Conservation (phyloP, 768 basidiomycete species). For the Suillus ampliporus region DNA sequence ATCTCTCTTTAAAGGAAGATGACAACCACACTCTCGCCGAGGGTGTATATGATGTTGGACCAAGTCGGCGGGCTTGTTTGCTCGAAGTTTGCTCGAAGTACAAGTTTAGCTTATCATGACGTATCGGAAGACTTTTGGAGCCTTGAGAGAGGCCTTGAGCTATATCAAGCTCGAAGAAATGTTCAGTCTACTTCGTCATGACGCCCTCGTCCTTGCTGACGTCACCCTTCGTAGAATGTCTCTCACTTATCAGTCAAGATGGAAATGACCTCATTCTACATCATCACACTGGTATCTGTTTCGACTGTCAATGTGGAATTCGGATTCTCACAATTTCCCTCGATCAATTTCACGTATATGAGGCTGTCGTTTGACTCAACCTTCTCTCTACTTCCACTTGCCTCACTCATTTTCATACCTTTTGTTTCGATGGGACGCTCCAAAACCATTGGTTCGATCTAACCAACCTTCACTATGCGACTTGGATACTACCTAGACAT, state of each 20-base stretch:
- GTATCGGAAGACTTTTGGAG: no score
- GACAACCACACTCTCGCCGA: no score
- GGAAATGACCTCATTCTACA: not conserved
- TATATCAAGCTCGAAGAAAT: no score
- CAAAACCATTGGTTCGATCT: not conserved
- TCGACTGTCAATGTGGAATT: no score
- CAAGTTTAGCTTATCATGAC: no score
- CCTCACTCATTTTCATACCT: not conserved
- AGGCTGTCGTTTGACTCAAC: not conserved
- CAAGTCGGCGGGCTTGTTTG: no score
- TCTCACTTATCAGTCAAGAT: not conserved
- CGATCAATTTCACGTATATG: not conserved
- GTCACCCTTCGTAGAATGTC: not conserved
- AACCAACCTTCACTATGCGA: not conserved
- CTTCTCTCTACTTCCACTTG: not conserved
- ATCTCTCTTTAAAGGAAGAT: no score
- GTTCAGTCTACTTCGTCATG: no score
- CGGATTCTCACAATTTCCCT: not conserved
- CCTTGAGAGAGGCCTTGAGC: no score
- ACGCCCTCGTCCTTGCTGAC: not conserved
- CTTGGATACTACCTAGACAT: not conserved
- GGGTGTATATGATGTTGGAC: no score
- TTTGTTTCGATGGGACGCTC: not conserved
- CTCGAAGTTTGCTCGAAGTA: no score
- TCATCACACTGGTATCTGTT: no score